These are phyloP conservation scores for Gonium pectorale DNA, from an alignment of 139 green algal species.

Conservation along the genomic window DNA sequence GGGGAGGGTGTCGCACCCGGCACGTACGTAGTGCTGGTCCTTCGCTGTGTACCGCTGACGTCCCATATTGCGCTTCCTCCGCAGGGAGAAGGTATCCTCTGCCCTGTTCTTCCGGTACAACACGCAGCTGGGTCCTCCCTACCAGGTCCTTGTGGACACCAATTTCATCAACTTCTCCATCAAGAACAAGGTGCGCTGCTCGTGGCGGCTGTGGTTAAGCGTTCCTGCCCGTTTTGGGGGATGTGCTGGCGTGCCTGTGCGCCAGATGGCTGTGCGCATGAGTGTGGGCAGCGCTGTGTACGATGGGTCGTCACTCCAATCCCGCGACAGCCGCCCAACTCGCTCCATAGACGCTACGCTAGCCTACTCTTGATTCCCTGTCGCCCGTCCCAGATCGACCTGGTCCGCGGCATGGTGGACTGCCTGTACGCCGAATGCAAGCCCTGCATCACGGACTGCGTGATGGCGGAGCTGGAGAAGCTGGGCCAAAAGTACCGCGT, in stretches of 20 bases:
- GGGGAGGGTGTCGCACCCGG: too few relatives aligned
- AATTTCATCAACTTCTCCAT: slow-evolving; percentile 99
- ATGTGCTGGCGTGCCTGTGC: too few relatives aligned
- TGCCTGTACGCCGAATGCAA: slow-evolving; percentile 99
- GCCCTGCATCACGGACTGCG: slow-evolving; percentile 98
- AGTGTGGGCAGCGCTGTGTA: too few relatives aligned
- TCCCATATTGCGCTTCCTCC: too few relatives aligned
- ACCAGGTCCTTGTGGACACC: slow-evolving; percentile 98
- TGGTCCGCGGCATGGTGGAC: slow-evolving; percentile 97
- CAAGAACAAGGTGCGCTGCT: slow-evolving; percentile 97
- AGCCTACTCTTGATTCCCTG: not conserved
- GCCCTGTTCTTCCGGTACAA: slow-evolving; percentile 99
- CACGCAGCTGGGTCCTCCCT: slow-evolving; percentile 96
- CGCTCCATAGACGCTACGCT: too few relatives aligned
- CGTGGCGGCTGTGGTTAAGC: too few relatives aligned
- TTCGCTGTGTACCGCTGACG: too few relatives aligned
- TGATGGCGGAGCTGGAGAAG: slow-evolving; percentile 99
- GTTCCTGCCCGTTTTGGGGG: too few relatives aligned
- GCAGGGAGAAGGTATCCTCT: slow-evolving; percentile 87
- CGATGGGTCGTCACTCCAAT: too few relatives aligned
- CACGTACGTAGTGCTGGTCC: too few relatives aligned
- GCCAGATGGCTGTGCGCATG: too few relatives aligned
- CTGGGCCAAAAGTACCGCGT: slow-evolving; percentile 98
- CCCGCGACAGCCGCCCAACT: too few relatives aligned
- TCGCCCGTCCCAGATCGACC: slow-evolving; percentile 82